Conservation (phyloP, 371 early-diverging fungal genomes). For the Dipsacomyces acuminosporus region DNA sequence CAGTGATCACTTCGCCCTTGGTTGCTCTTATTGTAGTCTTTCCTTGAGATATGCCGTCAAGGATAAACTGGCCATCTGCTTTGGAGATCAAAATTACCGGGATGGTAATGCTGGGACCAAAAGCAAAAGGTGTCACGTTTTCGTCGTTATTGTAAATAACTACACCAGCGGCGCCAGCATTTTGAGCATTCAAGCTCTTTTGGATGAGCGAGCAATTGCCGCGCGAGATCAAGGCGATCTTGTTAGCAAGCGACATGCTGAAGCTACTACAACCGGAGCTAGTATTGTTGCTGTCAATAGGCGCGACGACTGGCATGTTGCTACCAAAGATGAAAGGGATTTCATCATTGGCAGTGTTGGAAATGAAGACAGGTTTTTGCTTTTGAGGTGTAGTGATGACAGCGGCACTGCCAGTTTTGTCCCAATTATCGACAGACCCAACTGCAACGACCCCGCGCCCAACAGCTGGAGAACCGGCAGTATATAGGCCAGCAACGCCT, state of each 20-base stretch:
- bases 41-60: constrained; percentile 2
- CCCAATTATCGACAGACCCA: constrained; percentile 60
- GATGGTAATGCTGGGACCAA: constrained; percentile 48
- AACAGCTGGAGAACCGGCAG: constrained; percentile 60
- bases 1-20: background rate
- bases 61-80: constrained; percentile 13
- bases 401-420: constrained; percentile 20
- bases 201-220: constrained; percentile 55
- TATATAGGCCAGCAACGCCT: constrained; percentile 60
- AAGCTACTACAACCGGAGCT: background rate
- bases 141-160: constrained; percentile 45
- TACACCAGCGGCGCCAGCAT: constrained; percentile 61
- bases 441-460: constrained; percentile 58
- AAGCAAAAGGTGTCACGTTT: constrained; percentile 1
- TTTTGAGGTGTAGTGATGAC: constrained; percentile 1
- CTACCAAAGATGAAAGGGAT: constrained; percentile 17
- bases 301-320: constrained; percentile 12
- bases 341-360: background rate
- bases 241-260: constrained; percentile 47
- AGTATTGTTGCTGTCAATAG: constrained; percentile 10
- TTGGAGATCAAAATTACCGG: constrained; percentile 25
- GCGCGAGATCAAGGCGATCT: constrained; percentile 55
- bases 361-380: background rate
- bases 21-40: constrained; percentile 22
- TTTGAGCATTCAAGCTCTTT: constrained; percentile 53